These are phyloP conservation scores for Gossypioides kirkii DNA, from an alignment of 345 rosid species.

Conservation along the genomic window DNA sequence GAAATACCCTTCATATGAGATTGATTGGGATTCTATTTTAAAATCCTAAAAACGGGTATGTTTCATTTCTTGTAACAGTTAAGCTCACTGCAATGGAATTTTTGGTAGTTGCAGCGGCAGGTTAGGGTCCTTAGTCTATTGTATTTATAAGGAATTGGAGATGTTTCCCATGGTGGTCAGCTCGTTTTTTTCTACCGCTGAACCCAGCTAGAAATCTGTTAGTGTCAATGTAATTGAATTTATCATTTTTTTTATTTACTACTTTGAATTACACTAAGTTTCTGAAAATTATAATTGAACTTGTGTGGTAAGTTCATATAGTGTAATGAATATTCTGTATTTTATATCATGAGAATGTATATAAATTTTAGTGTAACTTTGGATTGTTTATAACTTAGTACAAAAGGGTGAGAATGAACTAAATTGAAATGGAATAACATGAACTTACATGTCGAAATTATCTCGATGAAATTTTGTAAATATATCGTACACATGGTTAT, in stretches of 20 bases:
- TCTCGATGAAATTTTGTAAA: no score
- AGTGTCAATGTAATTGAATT: conserved; percentile 1
- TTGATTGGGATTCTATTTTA: conserved; percentile 69
- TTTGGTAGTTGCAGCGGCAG: conserved; percentile 32
- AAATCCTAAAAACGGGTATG: neutral
- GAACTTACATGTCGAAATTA: no score
- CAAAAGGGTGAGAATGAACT: no score
- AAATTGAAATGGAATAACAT: no score
- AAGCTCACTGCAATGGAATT: conserved; percentile 38
- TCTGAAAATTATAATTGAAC: neutral
- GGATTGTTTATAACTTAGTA: no score
- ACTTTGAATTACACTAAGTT: no score
- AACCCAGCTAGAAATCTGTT: neutral
- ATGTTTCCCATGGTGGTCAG: conserved; percentile 10
- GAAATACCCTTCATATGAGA: conserved; percentile 86
- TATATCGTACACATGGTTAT: no score
- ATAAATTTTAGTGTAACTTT: no score
- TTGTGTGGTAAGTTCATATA: neutral
- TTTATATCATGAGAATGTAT: no score
- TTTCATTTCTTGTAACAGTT: neutral
- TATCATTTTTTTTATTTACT: neutral
- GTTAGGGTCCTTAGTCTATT: neutral
- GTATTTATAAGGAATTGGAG: neutral
- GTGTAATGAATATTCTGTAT: no score
- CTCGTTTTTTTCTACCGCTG: conserved; percentile 36